Percentiles rank a stretch among this genome's conserved stretches.
Conservation (phyloP, 768 basidiomycete species). For the Ramaria rubella region DNA sequence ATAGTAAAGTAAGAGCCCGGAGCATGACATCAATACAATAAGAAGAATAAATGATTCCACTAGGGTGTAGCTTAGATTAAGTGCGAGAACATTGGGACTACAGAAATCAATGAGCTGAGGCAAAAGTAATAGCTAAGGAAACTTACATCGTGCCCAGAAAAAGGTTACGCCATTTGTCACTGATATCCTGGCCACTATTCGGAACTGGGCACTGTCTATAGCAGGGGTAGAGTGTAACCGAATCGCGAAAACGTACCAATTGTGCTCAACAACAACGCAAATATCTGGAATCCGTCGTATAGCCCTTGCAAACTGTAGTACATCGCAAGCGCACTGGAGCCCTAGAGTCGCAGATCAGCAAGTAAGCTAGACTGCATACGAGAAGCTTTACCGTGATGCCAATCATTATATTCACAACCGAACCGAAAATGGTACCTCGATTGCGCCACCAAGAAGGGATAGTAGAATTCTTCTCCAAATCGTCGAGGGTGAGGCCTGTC, state of each 20-base stretch:
- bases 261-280: slow-evolving; percentile 62
- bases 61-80: slow-evolving; percentile 62
- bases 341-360: slow-evolving; percentile 31
- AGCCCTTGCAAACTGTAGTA: slow-evolving; percentile 69
- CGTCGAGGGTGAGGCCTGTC: slow-evolving; percentile 45
- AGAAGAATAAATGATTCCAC: slow-evolving; percentile 57
- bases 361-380: not conserved
- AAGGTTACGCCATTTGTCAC: slow-evolving; percentile 48
- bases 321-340: slow-evolving; percentile 60
- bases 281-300: slow-evolving; percentile 62
- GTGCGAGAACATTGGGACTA: slow-evolving; percentile 67
- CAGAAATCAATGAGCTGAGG: slow-evolving; percentile 10
- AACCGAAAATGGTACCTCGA: slow-evolving; percentile 44
- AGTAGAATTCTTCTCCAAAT: slow-evolving; percentile 50
- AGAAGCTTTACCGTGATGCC: slow-evolving; percentile 44
- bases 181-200: slow-evolving; percentile 30
- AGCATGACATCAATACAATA: slow-evolving; percentile 47
- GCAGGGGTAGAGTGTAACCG: not conserved
- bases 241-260: slow-evolving; percentile 37
- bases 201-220: slow-evolving; percentile 28
- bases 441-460: slow-evolving; percentile 49
- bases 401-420: slow-evolving; percentile 40
- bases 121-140: not conserved
- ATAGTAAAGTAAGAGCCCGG: slow-evolving; percentile 47
- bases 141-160: slow-evolving; percentile 65